phyloP scores from a whole-genome alignment of 2,329 filamentous ascomycete species.

The Aspergillus ustus region DNA sequence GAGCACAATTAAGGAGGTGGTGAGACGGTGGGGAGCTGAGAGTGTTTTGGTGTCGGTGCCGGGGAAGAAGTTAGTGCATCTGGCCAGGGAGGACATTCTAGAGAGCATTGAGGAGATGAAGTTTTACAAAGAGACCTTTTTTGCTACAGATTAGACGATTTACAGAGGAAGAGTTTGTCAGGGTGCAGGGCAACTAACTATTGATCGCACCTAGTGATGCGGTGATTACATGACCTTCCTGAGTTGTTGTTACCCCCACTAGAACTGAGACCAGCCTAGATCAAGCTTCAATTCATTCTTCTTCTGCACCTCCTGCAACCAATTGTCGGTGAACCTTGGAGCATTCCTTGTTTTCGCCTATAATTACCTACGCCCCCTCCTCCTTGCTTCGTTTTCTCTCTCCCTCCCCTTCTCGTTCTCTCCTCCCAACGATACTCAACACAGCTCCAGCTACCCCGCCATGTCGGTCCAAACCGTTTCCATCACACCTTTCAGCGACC shows the following conservation, averaged over 20 bases:
- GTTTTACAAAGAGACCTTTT: slow-evolving; percentile 77
- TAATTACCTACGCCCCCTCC: slow-evolving; percentile 15
- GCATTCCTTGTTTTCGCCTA: slow-evolving; percentile 18
- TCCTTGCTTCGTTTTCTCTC: slow-evolving; percentile 16
- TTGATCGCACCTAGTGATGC: background rate
- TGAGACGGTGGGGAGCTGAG: slow-evolving; percentile 75
- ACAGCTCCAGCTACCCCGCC: slow-evolving; percentile 22
- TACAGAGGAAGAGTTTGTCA: background rate
- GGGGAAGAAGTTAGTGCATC: slow-evolving; percentile 74
- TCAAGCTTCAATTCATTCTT: slow-evolving; percentile 3
- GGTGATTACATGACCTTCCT: background rate
- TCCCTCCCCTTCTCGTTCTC: slow-evolving; percentile 15
- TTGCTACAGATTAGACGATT: slow-evolving; percentile 42
- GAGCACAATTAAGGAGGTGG: slow-evolving; percentile 89
- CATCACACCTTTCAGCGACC: slow-evolving; percentile 86
- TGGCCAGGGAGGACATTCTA: slow-evolving; percentile 85
- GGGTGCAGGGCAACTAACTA: background rate
- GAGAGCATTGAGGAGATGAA: slow-evolving; percentile 93
- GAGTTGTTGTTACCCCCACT: slow-evolving; percentile 2
- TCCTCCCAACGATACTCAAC: slow-evolving; percentile 3
- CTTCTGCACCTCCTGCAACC: slow-evolving; percentile 17
- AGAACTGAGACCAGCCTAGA: background rate
- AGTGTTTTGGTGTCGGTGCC: slow-evolving; percentile 67
- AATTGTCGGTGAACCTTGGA: slow-evolving; percentile 32
- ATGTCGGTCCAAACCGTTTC: slow-evolving; percentile 82